Base-by-base conservation (phyloP, 192 early-diverging fungal genomes). In the Dispira simplex region DNA sequence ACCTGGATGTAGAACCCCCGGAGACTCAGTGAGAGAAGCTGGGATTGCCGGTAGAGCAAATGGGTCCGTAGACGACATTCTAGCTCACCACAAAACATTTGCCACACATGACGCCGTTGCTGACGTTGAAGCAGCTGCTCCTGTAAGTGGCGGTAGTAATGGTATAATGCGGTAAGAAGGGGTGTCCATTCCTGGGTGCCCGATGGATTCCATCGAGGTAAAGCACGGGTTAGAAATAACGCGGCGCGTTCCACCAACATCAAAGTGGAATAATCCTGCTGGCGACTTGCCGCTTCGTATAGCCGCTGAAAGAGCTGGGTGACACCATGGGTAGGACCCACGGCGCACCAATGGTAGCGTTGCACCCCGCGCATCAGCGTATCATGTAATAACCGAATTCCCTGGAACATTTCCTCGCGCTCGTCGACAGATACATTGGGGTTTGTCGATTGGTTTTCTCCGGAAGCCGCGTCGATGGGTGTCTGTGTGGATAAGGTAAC, bases 1-100 rank as follows among this genome's bases (percentile, higher is more conserved):
- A 60, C 14, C 21, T 60, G 58, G 14, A 12, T 43, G 32, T 60
- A 60, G 39, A 60, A 60, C 0, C 58, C 58, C 2, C 58, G 58
- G 14, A 44, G 13, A 21, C 14, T 43, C 5, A 60, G 39, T 16
- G 58, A 18, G 21, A 60, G 58, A 3, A 60, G 39, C 58, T 60
- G 58, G 58, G 39, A 28, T 14, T 60, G 58, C 2, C 58, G 58
- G 16, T 26, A 44, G 1, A 2, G 1, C 11, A 60, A 44, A 27
- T 60, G 58, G 58, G 26, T 8, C 16, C 58, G 58, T 27, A 60
- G 32, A 1, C 58, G 58, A 18, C 14, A 4, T 18, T 60, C 58
- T 13, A 60, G 16, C 1, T 11, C 58, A 2, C 39, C 26, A 21
- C 39, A 18, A 44, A 44, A 60, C 27, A 12, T 44, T 2, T 12